phyloP scores from a whole-genome alignment of 768 basidiomycete species.

The Leccinum barrowsii region DNA sequence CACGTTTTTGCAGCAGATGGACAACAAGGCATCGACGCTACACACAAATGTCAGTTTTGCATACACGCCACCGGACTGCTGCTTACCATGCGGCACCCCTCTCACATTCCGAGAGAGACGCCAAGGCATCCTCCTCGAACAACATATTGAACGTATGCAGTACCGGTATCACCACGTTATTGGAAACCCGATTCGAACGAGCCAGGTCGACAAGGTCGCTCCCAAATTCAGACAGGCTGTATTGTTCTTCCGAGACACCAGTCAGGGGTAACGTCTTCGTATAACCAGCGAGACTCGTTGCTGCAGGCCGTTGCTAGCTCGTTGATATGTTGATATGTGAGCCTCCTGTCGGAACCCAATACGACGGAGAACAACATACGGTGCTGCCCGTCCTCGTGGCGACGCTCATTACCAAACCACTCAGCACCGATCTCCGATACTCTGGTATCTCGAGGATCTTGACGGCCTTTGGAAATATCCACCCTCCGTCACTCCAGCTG shows the following conservation, averaged over 20 bases:
- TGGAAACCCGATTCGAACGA: conserved; percentile 52
- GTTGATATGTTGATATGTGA: conserved; percentile 16
- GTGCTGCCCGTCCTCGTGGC: conserved; percentile 84
- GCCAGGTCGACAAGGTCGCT: conserved; percentile 56
- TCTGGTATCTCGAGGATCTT: conserved; percentile 56
- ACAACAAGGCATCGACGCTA: conserved; percentile 55
- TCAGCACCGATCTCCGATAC: conserved; percentile 61
- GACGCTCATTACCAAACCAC: conserved; percentile 74
- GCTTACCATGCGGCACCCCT: conserved; percentile 53
- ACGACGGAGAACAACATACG: conserved; percentile 45
- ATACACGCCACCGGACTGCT: conserved; percentile 13
- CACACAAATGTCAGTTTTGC: conserved; percentile 5
- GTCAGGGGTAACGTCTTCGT: conserved; percentile 48
- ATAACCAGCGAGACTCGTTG: conserved; percentile 58
- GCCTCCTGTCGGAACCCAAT: conserved; percentile 5
- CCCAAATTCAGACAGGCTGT: conserved; percentile 50
- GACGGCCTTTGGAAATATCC: conserved; percentile 74
- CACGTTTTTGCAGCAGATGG: conserved; percentile 59
- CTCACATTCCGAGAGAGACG: conserved; percentile 41
- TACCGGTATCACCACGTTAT: conserved; percentile 77
- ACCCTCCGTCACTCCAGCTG: conserved; percentile 68
- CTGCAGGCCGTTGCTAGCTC: conserved; percentile 64
- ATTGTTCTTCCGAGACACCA: conserved; percentile 29
- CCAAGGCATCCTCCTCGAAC: conserved; percentile 64
- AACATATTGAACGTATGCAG: conserved; percentile 73